Evolutionary conservation across 2,329 filamentous ascomycete species (phyloP).

Genomic region (Fusarium sp.): DNA sequence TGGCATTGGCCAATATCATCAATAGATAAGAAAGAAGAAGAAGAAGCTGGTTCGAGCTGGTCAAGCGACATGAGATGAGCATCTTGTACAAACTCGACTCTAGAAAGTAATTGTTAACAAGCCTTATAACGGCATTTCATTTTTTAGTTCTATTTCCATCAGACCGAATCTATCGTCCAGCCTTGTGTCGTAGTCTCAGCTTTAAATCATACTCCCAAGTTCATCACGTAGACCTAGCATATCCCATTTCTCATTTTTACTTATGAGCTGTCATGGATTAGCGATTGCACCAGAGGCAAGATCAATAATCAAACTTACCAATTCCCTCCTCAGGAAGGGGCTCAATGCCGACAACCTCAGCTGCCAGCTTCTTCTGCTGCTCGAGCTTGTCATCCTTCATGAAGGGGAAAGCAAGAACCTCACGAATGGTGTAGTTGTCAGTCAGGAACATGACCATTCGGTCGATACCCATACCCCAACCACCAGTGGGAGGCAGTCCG

Average conservation of each 20-base stretch:
- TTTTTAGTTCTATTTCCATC: constrained; percentile 37
- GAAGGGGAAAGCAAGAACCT: constrained; percentile 96
- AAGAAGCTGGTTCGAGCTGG: constrained; percentile 24
- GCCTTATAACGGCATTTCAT: constrained; percentile 25
- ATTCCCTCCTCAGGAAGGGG: constrained; percentile 50
- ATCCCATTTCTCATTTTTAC: constrained; percentile 32
- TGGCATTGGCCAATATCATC: constrained; percentile 38
- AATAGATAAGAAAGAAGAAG: constrained; percentile 23
- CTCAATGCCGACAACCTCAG: constrained; percentile 49
- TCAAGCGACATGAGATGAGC: constrained; percentile 12
- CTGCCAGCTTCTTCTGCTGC: constrained; percentile 64
- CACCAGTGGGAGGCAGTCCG: constrained; percentile 92
- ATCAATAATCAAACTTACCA: constrained; percentile 36
- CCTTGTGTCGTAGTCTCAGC: constrained; percentile 47
- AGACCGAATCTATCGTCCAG: constrained; percentile 17
- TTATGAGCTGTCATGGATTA: constrained; percentile 47
- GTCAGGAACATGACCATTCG: constrained; percentile 96
- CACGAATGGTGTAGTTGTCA: constrained; percentile 93
- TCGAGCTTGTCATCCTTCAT: constrained; percentile 84
- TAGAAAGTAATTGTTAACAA: constrained; percentile 27
- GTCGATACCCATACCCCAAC: constrained; percentile 97
- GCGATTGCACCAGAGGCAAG: background rate
- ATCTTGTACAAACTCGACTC: constrained; percentile 41
- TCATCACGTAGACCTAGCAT: constrained; percentile 15
- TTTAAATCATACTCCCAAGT: constrained; percentile 29